Base-by-base conservation (phyloP, 2,329 filamentous ascomycete species). In the Triangularia setosa region DNA sequence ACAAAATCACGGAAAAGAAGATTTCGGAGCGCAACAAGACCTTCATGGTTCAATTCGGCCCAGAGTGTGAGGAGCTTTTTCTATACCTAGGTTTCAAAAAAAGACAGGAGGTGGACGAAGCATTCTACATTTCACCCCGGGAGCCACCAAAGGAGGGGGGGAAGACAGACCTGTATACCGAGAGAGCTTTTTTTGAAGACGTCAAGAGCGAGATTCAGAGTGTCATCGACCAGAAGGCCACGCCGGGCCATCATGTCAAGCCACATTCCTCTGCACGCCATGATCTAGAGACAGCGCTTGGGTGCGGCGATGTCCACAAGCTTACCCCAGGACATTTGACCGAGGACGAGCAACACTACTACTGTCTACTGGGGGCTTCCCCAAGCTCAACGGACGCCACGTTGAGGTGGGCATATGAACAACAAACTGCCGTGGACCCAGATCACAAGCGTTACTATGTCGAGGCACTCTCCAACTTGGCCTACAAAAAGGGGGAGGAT, bases 1-100 rank as follows among this genome's bases (percentile, higher is more conserved):
- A 33, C 5, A 33, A 33, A 14, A 33, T 3, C 30, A 14, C 30
- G 7, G 40, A 48, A 21, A 75, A 81, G 54, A 81, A 75, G 58
- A 85, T 87, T 35, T 83, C 83, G 1, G 82, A 82, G 61, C 75
- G 84, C 1, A 87, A 87, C 68, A 86, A 86, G 71, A 79, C 81
- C 14, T 87, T 86, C 62, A 75, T 75, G 25, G 80, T 85, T 1
- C 76, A 84, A 6, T 86, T 87, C 63, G 82, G 83, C 0, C 76
- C 77, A 4, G 79, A 81, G 3, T 83, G 82, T 59, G 79, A 81
- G 55, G 71, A 73, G 23, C 76, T 87, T 12, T 83, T 86, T 68
- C 74, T 73, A 14, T 77, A 77, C 12, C 74, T 87, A 4, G 83
- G 81, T 11, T 86, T 85, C 55, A 68, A 73, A 2, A 81, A 84